Base-by-base conservation (phyloP, 441 rosid genomes). In the Gossypium davidsonii region DNA sequence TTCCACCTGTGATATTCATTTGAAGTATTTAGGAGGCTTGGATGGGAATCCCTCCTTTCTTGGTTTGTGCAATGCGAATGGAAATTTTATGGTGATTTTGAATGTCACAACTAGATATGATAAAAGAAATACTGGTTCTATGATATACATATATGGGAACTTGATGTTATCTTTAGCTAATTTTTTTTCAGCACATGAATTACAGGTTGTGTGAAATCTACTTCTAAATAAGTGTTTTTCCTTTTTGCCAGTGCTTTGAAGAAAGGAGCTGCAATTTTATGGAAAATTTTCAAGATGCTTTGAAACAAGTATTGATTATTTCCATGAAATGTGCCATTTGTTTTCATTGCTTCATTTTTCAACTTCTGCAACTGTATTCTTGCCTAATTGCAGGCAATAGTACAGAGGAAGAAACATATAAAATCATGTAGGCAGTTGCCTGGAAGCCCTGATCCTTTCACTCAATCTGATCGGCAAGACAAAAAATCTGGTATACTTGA, bases 391-490 rank as follows among this genome's bases (percentile, higher is more conserved):
- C 59, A 68, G 72, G 72, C 72, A 17, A 26, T 68, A 51, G 46
- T 51, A 51, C 72, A 51, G 72, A 68, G 72, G 59, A 68, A 68
- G 72, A 44, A 51, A 68, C 72, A 68, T 68, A 51, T 68, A 68
- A 51, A 68, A 68, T 68, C 72, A 12, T 68, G 72, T 51, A 51
- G 26, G 26, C 25, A 9, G 15, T 51, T 68, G 44, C 72, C 60
- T 51, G 60, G 59, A 68, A 28, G 46, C 60, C 26, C 26, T 51
- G 59, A 28, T 49, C 53, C 60, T 28, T 52, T 20, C 60, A 10
- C 9, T 68, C 26, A 68, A 56, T 28, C 60, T 26, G 60, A 51
- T 15, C 59, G 10, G 60, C 25, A 51, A 68, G 72, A 68, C 23
- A 25, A 1, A 51, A 51, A 68, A 15, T 68, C 72, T 4, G 46